Conservation (phyloP, 208 protist genomes). For the Lotmaria passim region DNA sequence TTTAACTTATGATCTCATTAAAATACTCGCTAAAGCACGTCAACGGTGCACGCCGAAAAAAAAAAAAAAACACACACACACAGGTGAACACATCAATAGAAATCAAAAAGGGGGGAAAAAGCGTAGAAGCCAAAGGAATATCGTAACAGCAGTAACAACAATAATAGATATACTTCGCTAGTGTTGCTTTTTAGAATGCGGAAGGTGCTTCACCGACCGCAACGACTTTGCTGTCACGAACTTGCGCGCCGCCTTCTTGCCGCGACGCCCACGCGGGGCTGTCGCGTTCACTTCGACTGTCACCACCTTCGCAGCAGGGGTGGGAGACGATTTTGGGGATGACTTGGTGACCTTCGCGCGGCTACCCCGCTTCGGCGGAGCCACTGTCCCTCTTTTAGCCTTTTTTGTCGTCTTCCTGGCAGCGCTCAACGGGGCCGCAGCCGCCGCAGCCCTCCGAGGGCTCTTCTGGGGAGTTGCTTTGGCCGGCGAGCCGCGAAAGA, state of each 20-base stretch:
- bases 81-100: background rate
- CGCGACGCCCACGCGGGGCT: background rate
- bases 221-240: conserved; percentile 35
- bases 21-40: too few relatives aligned
- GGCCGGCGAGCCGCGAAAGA: conserved; percentile 15
- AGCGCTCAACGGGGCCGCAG: background rate
- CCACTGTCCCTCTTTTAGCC: background rate
- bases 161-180: too few relatives aligned
- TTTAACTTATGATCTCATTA: too few relatives aligned
- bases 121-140: background rate
- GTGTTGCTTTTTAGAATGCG: background rate
- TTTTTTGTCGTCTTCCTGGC: conserved; percentile 3
- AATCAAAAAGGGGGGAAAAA: background rate
- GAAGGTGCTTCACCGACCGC: conserved; percentile 4
- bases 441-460: background rate
- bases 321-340: background rate
- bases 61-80: conserved; percentile 4
- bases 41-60: background rate
- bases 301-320: background rate
- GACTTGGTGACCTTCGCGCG: background rate
- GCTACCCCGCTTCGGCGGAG: background rate
- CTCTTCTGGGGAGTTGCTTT: background rate
- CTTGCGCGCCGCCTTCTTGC: conserved; percentile 13
- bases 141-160: background rate
- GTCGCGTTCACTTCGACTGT: background rate